Base-by-base conservation (phyloP, 2,329 filamentous ascomycete genomes). In the Penicillium sp. region DNA sequence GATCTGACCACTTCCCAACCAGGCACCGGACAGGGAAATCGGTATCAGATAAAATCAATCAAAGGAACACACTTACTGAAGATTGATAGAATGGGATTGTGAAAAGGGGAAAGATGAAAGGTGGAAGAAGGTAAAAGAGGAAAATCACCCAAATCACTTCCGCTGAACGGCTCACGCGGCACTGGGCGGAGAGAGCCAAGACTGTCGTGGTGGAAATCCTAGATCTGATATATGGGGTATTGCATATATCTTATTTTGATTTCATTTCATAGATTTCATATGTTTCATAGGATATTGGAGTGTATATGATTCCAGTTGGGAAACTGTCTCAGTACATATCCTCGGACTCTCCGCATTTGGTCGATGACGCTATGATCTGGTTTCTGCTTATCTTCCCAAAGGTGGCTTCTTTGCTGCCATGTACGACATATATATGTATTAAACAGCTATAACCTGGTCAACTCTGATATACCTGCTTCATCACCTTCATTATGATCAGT, bases 181-280 rank as follows among this genome's bases (percentile, higher is more conserved):
- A 56, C 19, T 49, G 47, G 49, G 53, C 53, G 53, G 53, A 55
- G 47, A 45, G 40, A 56, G 54, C 54, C 54, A 56, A 56, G 54
- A 46, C 49, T 31, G 21, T 11, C 31, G 53, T 39, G 40, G 45
- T 50, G 40, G 40, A 52, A 50, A 51, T 50, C 36, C 33, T 31
- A 46, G 15, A 25, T 45, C 39, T 55, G 23, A 50, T 21, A 29
- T 44, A 34, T 21, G 39, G 44, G 52, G 44, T 33, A 33, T 33
- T 33, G 31, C 31, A 33, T 33, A 33, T 33, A 33, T 33, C 31
- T 33, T 33, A 33, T 33, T 13, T 33, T 33, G 13, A 33, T 33
- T 33, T 13, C 11, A 33, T 33, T 33, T 33, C 29, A 31, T 31
- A 11, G 10, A 31, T 31, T 31, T 31, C 11, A 13, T 33, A 13